Percentiles rank a stretch among this genome's conserved stretches.
Evolutionary conservation across 352 stramenopile species (phyloP).

Genomic region (Phytophthora fragariae): DNA sequence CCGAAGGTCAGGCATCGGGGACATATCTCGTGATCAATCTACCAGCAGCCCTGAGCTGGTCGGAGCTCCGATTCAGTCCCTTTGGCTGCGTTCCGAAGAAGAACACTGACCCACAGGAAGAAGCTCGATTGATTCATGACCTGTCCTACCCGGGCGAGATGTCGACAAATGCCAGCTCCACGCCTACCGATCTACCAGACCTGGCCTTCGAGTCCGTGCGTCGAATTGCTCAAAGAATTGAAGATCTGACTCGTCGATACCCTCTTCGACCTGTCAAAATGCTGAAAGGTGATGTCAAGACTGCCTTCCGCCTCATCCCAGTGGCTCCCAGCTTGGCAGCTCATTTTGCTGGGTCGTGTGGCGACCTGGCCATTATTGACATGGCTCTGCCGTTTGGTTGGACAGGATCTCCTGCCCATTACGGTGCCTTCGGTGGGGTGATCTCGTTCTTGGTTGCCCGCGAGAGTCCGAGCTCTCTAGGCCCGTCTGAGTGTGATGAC

Average conservation of each 20-base stretch:
- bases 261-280: not conserved
- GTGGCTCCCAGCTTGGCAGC: not conserved
- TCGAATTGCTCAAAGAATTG: not conserved
- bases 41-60: not conserved
- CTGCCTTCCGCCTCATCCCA: not conserved
- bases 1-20: not conserved
- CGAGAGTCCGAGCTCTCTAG: not conserved
- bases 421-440: not conserved
- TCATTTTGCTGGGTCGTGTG: not conserved
- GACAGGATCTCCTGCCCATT: not conserved
- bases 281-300: not conserved
- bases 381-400: not conserved
- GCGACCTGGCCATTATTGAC: not conserved
- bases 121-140: not conserved
- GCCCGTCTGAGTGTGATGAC: not conserved
- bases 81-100: not conserved
- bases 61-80: not conserved
- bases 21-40: not conserved
- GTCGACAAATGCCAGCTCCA: not conserved
- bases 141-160: not conserved
- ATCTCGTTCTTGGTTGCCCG: not conserved
- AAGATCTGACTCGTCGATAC: not conserved
- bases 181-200: not conserved
- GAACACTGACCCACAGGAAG: not conserved
- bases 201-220: not conserved